Conservation (phyloP, 306 rosid genomes). For the Castanopsis chinensis region DNA sequence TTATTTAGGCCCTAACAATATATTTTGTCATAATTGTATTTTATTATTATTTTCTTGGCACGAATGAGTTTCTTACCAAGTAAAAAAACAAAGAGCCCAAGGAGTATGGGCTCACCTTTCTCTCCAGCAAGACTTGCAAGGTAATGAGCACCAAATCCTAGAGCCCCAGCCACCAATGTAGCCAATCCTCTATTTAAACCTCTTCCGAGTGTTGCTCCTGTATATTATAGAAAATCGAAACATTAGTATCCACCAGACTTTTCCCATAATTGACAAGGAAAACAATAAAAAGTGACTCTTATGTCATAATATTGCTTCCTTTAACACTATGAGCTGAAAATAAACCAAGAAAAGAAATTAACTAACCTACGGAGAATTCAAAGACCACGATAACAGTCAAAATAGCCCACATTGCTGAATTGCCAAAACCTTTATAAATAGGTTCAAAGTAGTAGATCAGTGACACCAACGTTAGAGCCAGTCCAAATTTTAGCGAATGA, state of each 20-base stretch:
- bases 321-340: too few species aligned
- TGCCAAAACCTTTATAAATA: constrained; percentile 23
- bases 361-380: constrained; percentile 41
- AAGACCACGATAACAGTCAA: constrained; percentile 34
- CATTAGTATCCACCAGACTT: too few species aligned
- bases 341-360: too few species aligned
- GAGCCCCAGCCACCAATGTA: constrained; percentile 24
- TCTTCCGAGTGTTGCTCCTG: constrained; percentile 37
- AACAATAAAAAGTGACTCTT: not conserved
- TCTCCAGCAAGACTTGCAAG: constrained; percentile 16
- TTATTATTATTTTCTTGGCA: not conserved
- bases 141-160: constrained; percentile 27
- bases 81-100: constrained; percentile 20
- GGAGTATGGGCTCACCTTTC: constrained; percentile 2
- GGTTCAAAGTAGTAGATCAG: constrained; percentile 32
- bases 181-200: constrained; percentile 38
- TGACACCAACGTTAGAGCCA: constrained; percentile 33
- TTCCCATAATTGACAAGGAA: not conserved
- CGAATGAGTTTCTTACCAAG: constrained; percentile 12
- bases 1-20: too few species aligned
- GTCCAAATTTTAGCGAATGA: constrained; percentile 41
- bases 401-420: constrained; percentile 37
- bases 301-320: too few species aligned
- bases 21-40: too few species aligned
- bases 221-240: not conserved